Evolutionary conservation across 106 monocot genomes (phyloP).

Genomic region (Platanthera zijinensis): DNA sequence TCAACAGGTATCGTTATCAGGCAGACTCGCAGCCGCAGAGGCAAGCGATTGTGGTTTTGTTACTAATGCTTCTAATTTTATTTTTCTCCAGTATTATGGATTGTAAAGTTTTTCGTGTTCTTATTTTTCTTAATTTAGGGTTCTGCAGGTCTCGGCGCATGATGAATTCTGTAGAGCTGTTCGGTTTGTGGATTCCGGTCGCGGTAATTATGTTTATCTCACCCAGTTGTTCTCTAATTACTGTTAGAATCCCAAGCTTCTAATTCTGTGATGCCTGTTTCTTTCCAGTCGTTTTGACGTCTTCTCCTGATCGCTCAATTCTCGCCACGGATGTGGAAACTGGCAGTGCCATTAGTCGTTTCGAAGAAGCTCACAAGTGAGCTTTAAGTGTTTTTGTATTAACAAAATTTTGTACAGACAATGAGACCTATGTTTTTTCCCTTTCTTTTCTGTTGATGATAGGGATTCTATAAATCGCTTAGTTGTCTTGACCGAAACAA

Average conservation of each 20-base stretch:
- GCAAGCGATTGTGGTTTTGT: slow-evolving; percentile 16
- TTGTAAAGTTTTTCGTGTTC: background rate
- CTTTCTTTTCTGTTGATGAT: background rate
- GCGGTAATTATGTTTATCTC: slow-evolving; percentile 29
- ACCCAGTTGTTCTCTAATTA: background rate
- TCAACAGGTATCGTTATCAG: slow-evolving; percentile 54
- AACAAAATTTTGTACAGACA: background rate
- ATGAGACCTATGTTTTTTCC: background rate
- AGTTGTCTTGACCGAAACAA: slow-evolving; percentile 81
- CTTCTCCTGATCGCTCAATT: slow-evolving; percentile 77
- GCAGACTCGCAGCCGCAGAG: slow-evolving; percentile 54
- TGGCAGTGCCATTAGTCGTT: slow-evolving; percentile 53
- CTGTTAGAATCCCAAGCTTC: background rate
- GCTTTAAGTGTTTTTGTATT: background rate
- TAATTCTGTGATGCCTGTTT: background rate
- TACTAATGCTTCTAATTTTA: background rate
- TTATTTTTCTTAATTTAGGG: slow-evolving; percentile 17
- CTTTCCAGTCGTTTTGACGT: slow-evolving; percentile 60
- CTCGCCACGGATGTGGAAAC: slow-evolving; percentile 79
- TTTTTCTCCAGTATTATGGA: background rate
- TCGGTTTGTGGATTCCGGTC: slow-evolving; percentile 66
- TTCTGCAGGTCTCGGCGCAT: slow-evolving; percentile 41
- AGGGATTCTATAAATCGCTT: slow-evolving; percentile 68
- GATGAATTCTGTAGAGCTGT: slow-evolving; percentile 79
- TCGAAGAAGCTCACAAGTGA: slow-evolving; percentile 77